Evolutionary conservation across 1,284 basidiomycete species (phyloP).

Genomic region (Grifola frondosa): DNA sequence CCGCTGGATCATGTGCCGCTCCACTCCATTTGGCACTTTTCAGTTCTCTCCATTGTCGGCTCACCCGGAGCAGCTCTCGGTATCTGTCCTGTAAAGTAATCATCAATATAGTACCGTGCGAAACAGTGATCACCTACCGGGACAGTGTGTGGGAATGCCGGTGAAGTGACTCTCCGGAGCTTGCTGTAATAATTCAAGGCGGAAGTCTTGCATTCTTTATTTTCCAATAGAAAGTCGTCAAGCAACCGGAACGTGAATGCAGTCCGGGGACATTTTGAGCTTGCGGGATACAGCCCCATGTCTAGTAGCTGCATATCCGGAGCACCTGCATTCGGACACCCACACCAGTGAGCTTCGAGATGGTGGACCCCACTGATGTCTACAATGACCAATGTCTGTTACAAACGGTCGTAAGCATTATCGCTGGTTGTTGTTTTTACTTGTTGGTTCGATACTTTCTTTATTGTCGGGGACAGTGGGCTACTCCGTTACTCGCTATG

Average conservation of each 20-base stretch:
- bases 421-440: too few species aligned
- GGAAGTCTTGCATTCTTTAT: neutral
- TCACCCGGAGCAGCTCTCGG: neutral
- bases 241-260: neutral
- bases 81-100: neutral
- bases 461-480: too few species aligned
- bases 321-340: neutral
- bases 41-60: neutral
- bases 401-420: too few species aligned
- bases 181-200: neutral
- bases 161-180: neutral
- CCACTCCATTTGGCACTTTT: neutral
- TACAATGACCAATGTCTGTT: neutral
- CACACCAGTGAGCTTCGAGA: neutral
- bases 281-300: neutral
- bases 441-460: too few species aligned
- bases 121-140: slow-evolving; percentile 1
- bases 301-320: neutral
- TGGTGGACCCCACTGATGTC: neutral
- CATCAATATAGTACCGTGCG: too few species aligned
- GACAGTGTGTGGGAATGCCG: neutral
- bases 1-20: neutral
- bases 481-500: too few species aligned
- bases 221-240: slow-evolving; percentile 1
- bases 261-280: neutral